These are phyloP conservation scores for Dictyostelium intermedium DNA, from an alignment of 78 protist species.

Conservation along the genomic window DNA sequence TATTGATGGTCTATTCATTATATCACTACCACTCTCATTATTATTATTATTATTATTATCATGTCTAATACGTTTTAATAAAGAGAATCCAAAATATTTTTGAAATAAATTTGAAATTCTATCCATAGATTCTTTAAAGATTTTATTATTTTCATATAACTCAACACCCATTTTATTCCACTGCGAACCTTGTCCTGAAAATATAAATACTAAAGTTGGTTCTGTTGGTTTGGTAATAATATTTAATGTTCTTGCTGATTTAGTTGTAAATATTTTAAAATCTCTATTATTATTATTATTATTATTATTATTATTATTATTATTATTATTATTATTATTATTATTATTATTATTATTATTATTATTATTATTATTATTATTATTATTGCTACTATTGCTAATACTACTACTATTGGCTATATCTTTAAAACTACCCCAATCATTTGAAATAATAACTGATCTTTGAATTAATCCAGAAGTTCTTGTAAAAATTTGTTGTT, in stretches of 20 bases:
- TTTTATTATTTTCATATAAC: too few relatives aligned
- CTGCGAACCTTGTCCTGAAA: too few relatives aligned
- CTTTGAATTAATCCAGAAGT: background rate
- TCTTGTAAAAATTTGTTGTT: background rate
- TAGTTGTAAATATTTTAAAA: background rate
- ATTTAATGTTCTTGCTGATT: background rate
- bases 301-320: background rate
- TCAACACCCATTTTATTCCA: too few relatives aligned
- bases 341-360: background rate
- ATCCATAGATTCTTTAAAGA: background rate
- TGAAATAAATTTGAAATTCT: background rate
- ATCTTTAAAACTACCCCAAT: background rate
- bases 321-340: background rate
- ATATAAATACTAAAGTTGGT: background rate
- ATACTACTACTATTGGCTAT: background rate
- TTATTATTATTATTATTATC: background rate
- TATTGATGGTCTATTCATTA: too few relatives aligned
- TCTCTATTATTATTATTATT: background rate
- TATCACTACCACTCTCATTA: background rate
- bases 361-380: background rate
- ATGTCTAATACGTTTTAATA: too few relatives aligned
- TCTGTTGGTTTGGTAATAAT: background rate
- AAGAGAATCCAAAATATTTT: too few relatives aligned
- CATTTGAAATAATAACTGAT: background rate
- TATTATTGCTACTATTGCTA: background rate